phyloP scores from a whole-genome alignment of 2,329 filamentous ascomycete species.

The Fusarium tricinctum region DNA sequence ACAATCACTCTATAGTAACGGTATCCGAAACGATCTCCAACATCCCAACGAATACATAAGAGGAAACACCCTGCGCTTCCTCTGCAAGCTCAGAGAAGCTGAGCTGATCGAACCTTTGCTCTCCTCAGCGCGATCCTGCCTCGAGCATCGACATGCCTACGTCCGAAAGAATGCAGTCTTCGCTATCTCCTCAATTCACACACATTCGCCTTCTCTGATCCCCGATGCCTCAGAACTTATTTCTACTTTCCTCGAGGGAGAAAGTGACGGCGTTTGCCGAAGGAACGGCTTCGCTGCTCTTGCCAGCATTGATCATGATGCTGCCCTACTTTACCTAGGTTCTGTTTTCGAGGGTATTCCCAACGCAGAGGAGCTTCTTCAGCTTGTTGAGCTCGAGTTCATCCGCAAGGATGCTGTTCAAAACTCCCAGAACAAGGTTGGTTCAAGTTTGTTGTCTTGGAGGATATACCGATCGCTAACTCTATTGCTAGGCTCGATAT shows the following conservation, averaged over 20 bases:
- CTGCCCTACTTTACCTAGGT: slow-evolving; percentile 88
- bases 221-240: slow-evolving; percentile 96
- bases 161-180: slow-evolving; percentile 99
- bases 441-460: slow-evolving; percentile 36
- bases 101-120: slow-evolving; percentile 97
- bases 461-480: slow-evolving; percentile 48
- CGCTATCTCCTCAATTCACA: slow-evolving; percentile 91
- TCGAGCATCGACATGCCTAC: slow-evolving; percentile 97
- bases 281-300: slow-evolving; percentile 96
- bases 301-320: slow-evolving; percentile 91
- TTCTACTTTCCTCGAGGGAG: slow-evolving; percentile 86
- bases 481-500: slow-evolving; percentile 78
- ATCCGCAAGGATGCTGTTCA: slow-evolving; percentile 97
- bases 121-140: slow-evolving; percentile 89
- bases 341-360: slow-evolving; percentile 92
- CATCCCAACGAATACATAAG: slow-evolving; percentile 98
- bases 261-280: slow-evolving; percentile 96
- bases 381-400: slow-evolving; percentile 95
- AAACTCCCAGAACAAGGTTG: slow-evolving; percentile 92
- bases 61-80: slow-evolving; percentile 97
- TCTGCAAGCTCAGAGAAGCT: slow-evolving; percentile 94
- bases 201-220: slow-evolving; percentile 91
- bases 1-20: slow-evolving; percentile 76
- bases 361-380: slow-evolving; percentile 93
- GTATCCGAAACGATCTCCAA: slow-evolving; percentile 96